Evolutionary conservation across 345 rosid species (phyloP).

Genomic region (Populus alba): DNA sequence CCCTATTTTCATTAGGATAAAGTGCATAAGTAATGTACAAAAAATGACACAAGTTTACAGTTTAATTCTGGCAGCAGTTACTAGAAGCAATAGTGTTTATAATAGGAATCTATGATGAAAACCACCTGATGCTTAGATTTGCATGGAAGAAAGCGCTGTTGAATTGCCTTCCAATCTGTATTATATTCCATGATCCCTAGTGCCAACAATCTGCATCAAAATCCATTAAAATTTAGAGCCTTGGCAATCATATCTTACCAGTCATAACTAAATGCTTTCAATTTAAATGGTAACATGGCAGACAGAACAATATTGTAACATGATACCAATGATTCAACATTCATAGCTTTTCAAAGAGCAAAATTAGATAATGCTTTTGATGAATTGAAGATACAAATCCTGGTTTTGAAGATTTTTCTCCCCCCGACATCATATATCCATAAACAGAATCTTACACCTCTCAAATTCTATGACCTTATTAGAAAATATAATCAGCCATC

Average conservation of each 20-base stretch:
- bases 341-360: too few relatives aligned
- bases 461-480: neutral
- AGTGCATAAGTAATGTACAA: neutral
- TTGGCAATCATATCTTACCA: neutral
- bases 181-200: conserved; percentile 83
- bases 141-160: conserved; percentile 92
- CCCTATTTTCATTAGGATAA: conserved; percentile 4
- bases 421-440: neutral
- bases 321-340: neutral
- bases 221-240: conserved; percentile 9
- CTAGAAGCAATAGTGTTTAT: neutral
- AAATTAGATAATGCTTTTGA: neutral
- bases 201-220: conserved; percentile 66
- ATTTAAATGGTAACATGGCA: neutral
- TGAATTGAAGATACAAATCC: neutral
- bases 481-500: neutral
- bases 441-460: neutral
- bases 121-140: conserved; percentile 91
- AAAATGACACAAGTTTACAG: neutral
- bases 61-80: neutral
- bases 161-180: conserved; percentile 93
- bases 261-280: neutral
- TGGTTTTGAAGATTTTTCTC: neutral
- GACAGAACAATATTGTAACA: neutral
- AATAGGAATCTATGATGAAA: conserved; percentile 2